Base-by-base conservation (phyloP, 495 filamentous ascomycete genomes). In the Immersiella caudata region DNA sequence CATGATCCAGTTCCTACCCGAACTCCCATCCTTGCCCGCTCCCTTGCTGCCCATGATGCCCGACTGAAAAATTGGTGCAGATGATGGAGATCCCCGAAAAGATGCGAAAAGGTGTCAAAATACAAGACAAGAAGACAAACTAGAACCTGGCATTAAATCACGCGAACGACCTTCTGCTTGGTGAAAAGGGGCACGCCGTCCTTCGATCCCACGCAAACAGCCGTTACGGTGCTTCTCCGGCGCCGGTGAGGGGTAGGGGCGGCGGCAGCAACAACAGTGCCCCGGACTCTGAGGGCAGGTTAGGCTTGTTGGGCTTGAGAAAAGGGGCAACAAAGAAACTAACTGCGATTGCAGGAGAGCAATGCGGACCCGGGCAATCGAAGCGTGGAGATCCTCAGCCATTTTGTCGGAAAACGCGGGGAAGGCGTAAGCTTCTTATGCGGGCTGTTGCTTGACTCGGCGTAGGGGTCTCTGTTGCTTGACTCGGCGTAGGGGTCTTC, bases 261-360 rank as follows among this genome's bases (percentile, higher is more conserved):
- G 22, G 67, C 36, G 8, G 61, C 35, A 40, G 64, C 35, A 27
- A 55, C 56, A 14, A 49, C 56, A 46, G 70, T 68, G 25, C 71
- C 67, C 58, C 74, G 71, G 50, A 73, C 68, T 67, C 75, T 77
- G 57, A 21, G 3, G 14, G 25, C 14, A 33, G 16, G 25, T 49
- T 11, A 35, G 56, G 49, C 59, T 61, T 57, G 59, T 46, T 55
- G 61, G 50, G 25, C 29, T 26, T 51, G 12, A 60, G 20, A 21
- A 20, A 20, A 20, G 33, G 40, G 57, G n/a, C 49, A 51, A 22
- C 7, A 20, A 18, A 51, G 16, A 58, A 24, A 76, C 76, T 65
- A 33, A 79, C 76, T 78, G 71, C 29, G 71, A 74, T 59, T 78
- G 76, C 26, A 79, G 51, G 33, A 76, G 60, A 22, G 75, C 75